Conservation (phyloP, 169 alveolate species). For the Plasmodium relictum region DNA sequence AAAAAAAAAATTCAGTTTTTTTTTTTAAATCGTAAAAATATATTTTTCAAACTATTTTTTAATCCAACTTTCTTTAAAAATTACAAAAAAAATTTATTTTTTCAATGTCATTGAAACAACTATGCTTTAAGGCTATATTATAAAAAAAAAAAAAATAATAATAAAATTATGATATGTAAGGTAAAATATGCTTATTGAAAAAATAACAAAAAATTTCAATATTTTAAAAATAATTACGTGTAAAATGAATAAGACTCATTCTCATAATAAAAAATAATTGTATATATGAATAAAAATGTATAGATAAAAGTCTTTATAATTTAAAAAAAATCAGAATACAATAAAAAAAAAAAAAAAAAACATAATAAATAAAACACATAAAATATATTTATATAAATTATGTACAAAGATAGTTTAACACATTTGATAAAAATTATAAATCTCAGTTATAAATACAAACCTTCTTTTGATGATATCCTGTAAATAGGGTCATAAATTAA, state of each 20-base stretch:
- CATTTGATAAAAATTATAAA: too few species aligned
- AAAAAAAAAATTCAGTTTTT: too few species aligned
- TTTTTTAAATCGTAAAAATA: too few species aligned
- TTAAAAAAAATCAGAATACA: neutral
- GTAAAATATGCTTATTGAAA: too few species aligned
- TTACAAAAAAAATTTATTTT: slow-evolving; percentile 2
- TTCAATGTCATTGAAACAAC: slow-evolving; percentile 52
- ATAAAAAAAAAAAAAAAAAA: too few species aligned
- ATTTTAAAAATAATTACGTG: too few species aligned
- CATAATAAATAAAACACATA: neutral
- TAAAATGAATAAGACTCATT: too few species aligned
- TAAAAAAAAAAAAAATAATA: slow-evolving; percentile 1
- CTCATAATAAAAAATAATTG: neutral
- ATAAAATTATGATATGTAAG: neutral
- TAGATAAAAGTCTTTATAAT: neutral
- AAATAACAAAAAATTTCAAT: too few species aligned
- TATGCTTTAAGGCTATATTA: slow-evolving; percentile 48
- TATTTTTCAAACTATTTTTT: too few species aligned
- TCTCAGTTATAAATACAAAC: slow-evolving; percentile 8
- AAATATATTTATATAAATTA: neutral
- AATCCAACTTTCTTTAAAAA: slow-evolving; percentile 22
- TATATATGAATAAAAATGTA: neutral
- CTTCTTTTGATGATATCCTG: slow-evolving; percentile 75
- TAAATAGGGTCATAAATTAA: slow-evolving; percentile 65
- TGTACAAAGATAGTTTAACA: too few species aligned